Evolutionary conservation across 305 asterid species (phyloP).

Genomic region (Fraxinus baroniana): DNA sequence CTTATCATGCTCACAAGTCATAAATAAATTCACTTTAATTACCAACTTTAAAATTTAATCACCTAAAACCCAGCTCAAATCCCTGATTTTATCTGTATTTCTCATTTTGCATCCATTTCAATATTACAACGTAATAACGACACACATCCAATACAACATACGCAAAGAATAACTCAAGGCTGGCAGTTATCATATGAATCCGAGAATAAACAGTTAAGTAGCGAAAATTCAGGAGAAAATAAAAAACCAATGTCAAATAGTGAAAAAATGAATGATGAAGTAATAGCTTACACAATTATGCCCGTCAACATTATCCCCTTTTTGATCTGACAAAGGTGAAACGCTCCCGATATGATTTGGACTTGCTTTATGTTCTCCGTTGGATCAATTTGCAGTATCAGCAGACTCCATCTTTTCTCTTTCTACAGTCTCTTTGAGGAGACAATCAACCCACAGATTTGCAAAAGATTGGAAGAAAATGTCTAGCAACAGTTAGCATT

Average conservation of each 20-base stretch:
- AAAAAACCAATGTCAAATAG: background rate
- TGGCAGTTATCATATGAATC: background rate
- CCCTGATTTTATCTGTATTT: background rate
- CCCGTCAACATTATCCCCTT: conserved; percentile 22
- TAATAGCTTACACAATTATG: background rate
- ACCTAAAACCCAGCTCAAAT: too few species aligned
- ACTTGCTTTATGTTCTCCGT: conserved; percentile 36
- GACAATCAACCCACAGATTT: conserved; percentile 98
- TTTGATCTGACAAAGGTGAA: conserved; percentile 35
- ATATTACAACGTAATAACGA: background rate
- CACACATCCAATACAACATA: background rate
- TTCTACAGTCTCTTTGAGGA: conserved; percentile 76
- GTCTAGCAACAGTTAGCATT: conserved; percentile 13
- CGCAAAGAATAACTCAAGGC: background rate
- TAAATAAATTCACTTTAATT: too few species aligned
- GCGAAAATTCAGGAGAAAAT: background rate
- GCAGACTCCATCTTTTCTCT: conserved; percentile 64
- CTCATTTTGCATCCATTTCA: background rate
- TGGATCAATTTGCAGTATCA: conserved; percentile 36
- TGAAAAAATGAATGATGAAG: background rate
- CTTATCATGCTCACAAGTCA: too few species aligned
- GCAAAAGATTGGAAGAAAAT: conserved; percentile 67
- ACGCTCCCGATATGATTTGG: conserved; percentile 21
- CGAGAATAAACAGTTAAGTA: background rate
- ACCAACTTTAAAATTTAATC: too few species aligned